These are phyloP conservation scores for Brassica hybrid DNA, from an alignment of 441 rosid genomes.

Conservation along the genomic window DNA sequence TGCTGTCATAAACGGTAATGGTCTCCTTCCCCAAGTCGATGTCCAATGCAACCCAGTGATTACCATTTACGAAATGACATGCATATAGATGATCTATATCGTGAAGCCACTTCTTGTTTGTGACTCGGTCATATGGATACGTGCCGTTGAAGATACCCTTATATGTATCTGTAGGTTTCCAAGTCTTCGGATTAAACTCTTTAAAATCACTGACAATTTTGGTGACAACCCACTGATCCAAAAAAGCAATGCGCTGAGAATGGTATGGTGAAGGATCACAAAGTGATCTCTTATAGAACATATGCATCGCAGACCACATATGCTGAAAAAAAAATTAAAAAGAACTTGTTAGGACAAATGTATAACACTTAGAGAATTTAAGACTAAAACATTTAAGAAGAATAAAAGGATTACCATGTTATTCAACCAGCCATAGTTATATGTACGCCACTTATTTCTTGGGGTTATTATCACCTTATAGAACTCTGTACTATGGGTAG, in stretches of 20 bases:
- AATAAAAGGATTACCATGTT: not conserved
- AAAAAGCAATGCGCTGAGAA: not conserved
- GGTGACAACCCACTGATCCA: not conserved
- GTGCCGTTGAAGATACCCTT: not conserved
- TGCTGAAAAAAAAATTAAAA: not conserved
- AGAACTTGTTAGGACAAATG: not conserved
- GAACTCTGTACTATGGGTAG: not conserved
- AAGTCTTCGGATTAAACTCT: not conserved
- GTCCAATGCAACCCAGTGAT: conserved; percentile 5
- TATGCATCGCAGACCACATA: not conserved
- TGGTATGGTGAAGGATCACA: not conserved
- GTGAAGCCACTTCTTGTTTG: conserved; percentile 3
- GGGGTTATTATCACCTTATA: not conserved
- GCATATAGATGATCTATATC: conserved; percentile 7
- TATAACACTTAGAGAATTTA: not conserved
- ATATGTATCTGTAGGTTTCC: not conserved
- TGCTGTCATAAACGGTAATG: not conserved
- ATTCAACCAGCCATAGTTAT: not conserved
- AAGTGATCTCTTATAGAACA: not conserved
- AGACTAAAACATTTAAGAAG: not conserved
- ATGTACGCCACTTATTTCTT: not conserved
- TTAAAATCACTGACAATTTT: not conserved
- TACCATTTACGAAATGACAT: not conserved
- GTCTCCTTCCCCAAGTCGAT: not conserved
- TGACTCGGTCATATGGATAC: not conserved